These are phyloP conservation scores for Amanita subjunquillea DNA, from an alignment of 768 basidiomycete species.

Conservation along the genomic window DNA sequence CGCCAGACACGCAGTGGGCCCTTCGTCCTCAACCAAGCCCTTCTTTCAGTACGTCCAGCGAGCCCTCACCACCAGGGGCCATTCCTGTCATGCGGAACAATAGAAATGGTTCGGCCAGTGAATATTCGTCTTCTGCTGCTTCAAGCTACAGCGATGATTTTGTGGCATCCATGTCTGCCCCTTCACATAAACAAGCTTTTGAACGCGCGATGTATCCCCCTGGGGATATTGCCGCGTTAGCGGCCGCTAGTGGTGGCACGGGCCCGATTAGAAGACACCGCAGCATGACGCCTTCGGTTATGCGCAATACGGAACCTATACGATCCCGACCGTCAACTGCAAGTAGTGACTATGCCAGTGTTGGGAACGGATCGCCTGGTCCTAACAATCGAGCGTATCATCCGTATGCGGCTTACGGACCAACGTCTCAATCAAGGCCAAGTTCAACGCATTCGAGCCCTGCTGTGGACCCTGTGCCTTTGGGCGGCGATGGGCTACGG, in stretches of 20 bases:
- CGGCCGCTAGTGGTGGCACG: constrained; percentile 20
- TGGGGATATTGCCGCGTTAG: constrained; percentile 18
- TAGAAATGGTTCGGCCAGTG: constrained; percentile 16
- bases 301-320: constrained; percentile 40
- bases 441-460: constrained; percentile 38
- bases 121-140: constrained; percentile 19
- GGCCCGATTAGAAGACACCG: constrained; percentile 63
- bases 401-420: constrained; percentile 38
- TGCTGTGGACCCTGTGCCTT: constrained; percentile 27
- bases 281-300: constrained; percentile 65
- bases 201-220: constrained; percentile 45
- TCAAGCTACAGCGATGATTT: constrained; percentile 27
- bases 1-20: constrained; percentile 29
- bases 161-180: constrained; percentile 49
- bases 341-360: constrained; percentile 24
- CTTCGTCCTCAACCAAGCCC: constrained; percentile 26
- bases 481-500: constrained; percentile 22
- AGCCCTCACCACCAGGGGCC: constrained; percentile 22
- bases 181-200: constrained; percentile 59
- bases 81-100: constrained; percentile 17
- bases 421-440: constrained; percentile 21
- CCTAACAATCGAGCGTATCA: constrained; percentile 41
- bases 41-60: constrained; percentile 28
- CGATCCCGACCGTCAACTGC: constrained; percentile 35
- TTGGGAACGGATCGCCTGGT: constrained; percentile 22